Conservation (phyloP, 2,329 filamentous ascomycete species). For the Escovopsis weberi region DNA sequence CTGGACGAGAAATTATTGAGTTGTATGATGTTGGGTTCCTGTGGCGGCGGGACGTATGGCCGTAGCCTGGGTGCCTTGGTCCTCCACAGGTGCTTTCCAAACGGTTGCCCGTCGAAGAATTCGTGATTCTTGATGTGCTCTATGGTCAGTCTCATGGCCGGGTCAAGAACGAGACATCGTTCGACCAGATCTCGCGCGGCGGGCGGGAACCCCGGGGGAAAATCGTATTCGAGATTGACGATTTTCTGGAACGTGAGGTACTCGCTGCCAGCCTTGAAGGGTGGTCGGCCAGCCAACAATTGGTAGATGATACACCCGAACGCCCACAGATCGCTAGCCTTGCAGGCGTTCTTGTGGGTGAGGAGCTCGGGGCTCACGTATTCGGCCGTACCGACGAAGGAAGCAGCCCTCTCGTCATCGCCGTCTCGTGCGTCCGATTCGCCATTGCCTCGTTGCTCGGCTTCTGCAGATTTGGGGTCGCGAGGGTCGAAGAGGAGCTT, state of each 20-base stretch:
- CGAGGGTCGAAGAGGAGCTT: slow-evolving; percentile 52
- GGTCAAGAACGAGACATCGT: slow-evolving; percentile 78
- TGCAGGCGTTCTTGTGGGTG: slow-evolving; percentile 92
- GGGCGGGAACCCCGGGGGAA: slow-evolving; percentile 74
- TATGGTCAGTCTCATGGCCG: slow-evolving; percentile 67
- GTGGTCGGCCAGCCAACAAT: slow-evolving; percentile 83
- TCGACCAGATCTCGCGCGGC: slow-evolving; percentile 83
- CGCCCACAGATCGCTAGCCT: slow-evolving; percentile 94
- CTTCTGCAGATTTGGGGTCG: slow-evolving; percentile 26
- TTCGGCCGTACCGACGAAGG: slow-evolving; percentile 94
- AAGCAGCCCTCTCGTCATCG: slow-evolving; percentile 61
- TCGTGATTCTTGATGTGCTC: slow-evolving; percentile 95
- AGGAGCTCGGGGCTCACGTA: slow-evolving; percentile 97
- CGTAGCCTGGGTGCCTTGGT: slow-evolving; percentile 78
- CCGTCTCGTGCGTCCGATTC: slow-evolving; percentile 21
- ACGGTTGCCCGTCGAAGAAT: slow-evolving; percentile 80
- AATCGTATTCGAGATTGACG: slow-evolving; percentile 84
- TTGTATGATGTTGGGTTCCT: slow-evolving; percentile 61
- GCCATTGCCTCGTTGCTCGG: slow-evolving; percentile 22
- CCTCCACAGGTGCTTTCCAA: slow-evolving; percentile 78
- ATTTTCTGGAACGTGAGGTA: slow-evolving; percentile 99
- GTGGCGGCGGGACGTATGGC: slow-evolving; percentile 62
- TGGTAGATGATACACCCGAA: slow-evolving; percentile 98
- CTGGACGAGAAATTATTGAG: slow-evolving; percentile 40
- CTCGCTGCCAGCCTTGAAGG: slow-evolving; percentile 91